Percentiles rank a stretch among this genome's conserved stretches.
Evolutionary conservation across 2,329 filamentous ascomycete species (phyloP).

Genomic region (Sclerotinia nivalis): DNA sequence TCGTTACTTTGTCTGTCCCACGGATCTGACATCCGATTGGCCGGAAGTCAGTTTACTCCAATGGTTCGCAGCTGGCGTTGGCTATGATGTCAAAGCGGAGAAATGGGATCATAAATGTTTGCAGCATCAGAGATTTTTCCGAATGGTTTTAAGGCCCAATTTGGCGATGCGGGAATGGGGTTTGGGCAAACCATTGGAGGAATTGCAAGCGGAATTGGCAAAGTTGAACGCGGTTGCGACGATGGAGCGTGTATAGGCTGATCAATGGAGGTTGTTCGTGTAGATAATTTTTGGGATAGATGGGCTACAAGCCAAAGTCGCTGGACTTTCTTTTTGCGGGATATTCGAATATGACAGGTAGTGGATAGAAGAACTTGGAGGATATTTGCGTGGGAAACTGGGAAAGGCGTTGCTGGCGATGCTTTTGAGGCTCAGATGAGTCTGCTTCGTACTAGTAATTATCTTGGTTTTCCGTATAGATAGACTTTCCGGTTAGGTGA

Average conservation of each 20-base stretch:
- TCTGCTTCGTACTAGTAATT: neutral
- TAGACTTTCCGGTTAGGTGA: neutral
- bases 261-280: neutral
- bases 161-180: conserved; percentile 28
- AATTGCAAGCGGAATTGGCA: conserved; percentile 10
- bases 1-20: conserved; percentile 37
- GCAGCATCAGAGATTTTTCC: conserved; percentile 33
- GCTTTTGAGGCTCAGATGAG: conserved; percentile 12
- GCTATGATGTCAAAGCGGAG: conserved; percentile 35
- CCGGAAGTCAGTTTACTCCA: conserved; percentile 32
- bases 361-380: neutral
- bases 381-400: neutral
- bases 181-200: conserved; percentile 15
- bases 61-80: conserved; percentile 35
- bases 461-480: conserved; percentile 10
- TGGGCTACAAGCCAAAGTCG: neutral
- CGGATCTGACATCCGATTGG: conserved; percentile 34
- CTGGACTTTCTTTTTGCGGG: neutral
- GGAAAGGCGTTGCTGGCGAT: neutral
- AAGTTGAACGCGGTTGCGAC: conserved; percentile 1
- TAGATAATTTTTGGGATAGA: neutral
- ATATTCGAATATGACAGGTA: neutral
- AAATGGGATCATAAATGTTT: conserved; percentile 39
- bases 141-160: conserved; percentile 36
- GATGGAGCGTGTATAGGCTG: neutral